Percentiles rank a stretch among this genome's conserved stretches.
Conservation (phyloP, 2,329 filamentous ascomycete genomes). For the Diaporthe batatas region DNA sequence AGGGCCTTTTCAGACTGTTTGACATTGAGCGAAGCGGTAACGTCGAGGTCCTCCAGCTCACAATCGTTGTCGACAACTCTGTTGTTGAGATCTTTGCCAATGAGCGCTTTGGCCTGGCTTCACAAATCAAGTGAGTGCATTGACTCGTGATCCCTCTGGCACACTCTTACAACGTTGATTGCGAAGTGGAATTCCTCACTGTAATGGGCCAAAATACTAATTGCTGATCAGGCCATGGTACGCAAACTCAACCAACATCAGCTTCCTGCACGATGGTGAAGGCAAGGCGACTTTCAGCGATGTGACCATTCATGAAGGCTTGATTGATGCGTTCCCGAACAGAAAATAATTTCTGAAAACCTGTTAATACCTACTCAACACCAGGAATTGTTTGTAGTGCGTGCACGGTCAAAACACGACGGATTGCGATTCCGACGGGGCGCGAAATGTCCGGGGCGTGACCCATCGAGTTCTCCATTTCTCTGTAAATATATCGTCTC, state of each 20-base stretch:
- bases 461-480: no score
- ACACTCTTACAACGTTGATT: not conserved
- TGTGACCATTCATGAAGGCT: not conserved
- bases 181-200: no score
- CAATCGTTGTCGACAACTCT: slow-evolving; percentile 56
- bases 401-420: no score
- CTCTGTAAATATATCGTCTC: no score
- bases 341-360: not conserved
- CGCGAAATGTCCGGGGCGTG: no score
- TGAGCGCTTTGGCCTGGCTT: slow-evolving; percentile 56
- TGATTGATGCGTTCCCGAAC: not conserved
- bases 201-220: not conserved
- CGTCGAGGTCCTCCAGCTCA: slow-evolving; percentile 55
- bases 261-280: not conserved
- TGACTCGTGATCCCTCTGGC: no score
- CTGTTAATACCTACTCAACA: not conserved
- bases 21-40: slow-evolving; percentile 50
- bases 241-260: not conserved
- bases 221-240: not conserved
- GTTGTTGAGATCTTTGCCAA: slow-evolving; percentile 57
- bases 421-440: no score
- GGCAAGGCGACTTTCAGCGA: not conserved
- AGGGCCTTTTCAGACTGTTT: slow-evolving; percentile 56
- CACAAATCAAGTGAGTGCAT: slow-evolving; percentile 56
- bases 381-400: not conserved